Conservation (phyloP, 192 early-diverging fungal species). For the Irineochytrium annulatum region DNA sequence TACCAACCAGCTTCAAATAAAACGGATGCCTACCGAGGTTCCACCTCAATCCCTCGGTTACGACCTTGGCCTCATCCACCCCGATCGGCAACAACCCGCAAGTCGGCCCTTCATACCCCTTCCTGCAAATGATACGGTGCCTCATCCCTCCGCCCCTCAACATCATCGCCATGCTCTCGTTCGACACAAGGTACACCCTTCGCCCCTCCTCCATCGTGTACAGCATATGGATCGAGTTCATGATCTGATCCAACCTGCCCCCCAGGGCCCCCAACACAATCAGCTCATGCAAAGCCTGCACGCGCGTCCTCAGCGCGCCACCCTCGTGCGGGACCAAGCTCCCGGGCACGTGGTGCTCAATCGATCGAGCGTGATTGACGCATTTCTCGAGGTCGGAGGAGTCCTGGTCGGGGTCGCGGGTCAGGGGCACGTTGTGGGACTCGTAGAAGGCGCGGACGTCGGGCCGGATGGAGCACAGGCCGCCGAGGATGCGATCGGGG, state of each 20-base stretch:
- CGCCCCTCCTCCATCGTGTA: constrained; percentile 54
- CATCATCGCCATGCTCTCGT: constrained; percentile 71
- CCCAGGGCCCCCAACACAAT: constrained; percentile 79
- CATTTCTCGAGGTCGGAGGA: constrained; percentile 92
- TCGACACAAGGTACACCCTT: constrained; percentile 61
- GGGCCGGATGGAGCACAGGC: constrained; percentile 74
- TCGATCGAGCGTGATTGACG: constrained; percentile 42
- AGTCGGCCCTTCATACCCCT: constrained; percentile 70
- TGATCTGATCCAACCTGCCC: constrained; percentile 87
- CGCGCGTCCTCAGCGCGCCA: not conserved
- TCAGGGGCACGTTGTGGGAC: constrained; percentile 50
- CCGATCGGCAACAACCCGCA: constrained; percentile 87
- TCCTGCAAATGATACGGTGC: constrained; percentile 61
- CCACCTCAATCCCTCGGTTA: constrained; percentile 79
- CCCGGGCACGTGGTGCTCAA: not conserved
- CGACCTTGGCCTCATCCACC: constrained; percentile 52
- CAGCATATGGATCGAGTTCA: constrained; percentile 72
- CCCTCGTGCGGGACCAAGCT: not conserved
- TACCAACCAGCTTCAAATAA: constrained; percentile 4
- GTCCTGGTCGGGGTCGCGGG: constrained; percentile 42
- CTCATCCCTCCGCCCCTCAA: constrained; percentile 54
- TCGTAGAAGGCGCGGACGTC: constrained; percentile 64
- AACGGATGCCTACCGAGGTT: constrained; percentile 60
- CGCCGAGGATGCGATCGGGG: constrained; percentile 79
- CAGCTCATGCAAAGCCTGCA: constrained; percentile 36